Evolutionary conservation across 352 stramenopile genomes (phyloP).

Genomic region (Aphanomyces stellatus): DNA sequence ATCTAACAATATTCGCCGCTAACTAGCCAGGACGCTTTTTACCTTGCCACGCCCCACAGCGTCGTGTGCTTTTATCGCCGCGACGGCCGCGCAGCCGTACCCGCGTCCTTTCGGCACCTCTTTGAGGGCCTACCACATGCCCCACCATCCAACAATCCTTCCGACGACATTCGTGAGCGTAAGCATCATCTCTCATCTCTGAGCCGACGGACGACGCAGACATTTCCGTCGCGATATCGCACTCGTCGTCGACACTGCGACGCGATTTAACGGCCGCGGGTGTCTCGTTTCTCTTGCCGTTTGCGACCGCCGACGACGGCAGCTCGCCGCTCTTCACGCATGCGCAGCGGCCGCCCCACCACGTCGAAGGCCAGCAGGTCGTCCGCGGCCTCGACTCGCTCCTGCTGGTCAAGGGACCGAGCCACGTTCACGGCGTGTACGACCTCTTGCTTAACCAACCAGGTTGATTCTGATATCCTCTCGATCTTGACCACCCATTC

Average conservation of each 20-base stretch:
- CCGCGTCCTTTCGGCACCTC: background rate
- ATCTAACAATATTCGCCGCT: background rate
- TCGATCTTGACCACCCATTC: background rate
- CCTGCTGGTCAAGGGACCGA: background rate
- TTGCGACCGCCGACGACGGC: background rate
- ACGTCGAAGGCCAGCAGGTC: background rate
- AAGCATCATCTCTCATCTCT: background rate
- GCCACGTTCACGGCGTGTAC: slow-evolving; percentile 7
- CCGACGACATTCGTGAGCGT: background rate
- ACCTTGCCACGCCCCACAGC: background rate
- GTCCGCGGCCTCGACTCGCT: slow-evolving; percentile 3
- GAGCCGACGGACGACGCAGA: background rate
- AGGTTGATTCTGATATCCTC: background rate
- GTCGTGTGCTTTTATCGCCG: slow-evolving; percentile 11
- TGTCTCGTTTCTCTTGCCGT: background rate
- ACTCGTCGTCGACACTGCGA: slow-evolving; percentile 4
- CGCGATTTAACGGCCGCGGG: background rate
- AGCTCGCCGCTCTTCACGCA: background rate
- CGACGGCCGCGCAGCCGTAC: background rate
- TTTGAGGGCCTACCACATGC: too few species aligned
- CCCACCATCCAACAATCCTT: background rate
- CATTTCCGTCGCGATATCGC: slow-evolving; percentile 1
- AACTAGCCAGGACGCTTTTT: background rate
- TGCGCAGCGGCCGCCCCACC: background rate
- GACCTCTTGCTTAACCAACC: slow-evolving; percentile 11